A percentile compares a stretch with the other conserved stretches of the same genome.
phyloP scores from a whole-genome alignment of 768 basidiomycete genomes.

The Kwoniella europaea region DNA sequence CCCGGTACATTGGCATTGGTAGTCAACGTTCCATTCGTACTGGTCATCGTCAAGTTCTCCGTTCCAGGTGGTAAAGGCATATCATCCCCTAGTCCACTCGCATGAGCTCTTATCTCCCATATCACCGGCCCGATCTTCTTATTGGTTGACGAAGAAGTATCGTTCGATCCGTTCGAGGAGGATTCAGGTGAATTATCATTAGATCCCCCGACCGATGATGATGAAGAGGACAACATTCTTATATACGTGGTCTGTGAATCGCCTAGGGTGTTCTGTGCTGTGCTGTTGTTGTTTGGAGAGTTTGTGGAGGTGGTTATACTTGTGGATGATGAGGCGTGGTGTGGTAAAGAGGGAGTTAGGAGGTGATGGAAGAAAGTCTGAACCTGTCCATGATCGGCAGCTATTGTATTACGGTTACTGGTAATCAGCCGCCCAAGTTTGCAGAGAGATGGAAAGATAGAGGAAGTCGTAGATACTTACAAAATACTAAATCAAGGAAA shows the following conservation, averaged over 20 bases:
- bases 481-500: conserved; percentile 52
- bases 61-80: conserved; percentile 10
- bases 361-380: conserved; percentile 34
- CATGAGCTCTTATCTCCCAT: conserved; percentile 50
- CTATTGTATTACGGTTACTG: conserved; percentile 6
- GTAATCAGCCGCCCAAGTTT: too few relatives aligned
- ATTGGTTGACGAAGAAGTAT: conserved; percentile 3
- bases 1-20: conserved; percentile 7
- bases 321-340: conserved; percentile 29
- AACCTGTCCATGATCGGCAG: conserved; percentile 38
- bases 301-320: neutral
- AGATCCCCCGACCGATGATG: neutral
- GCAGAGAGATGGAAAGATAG: too few relatives aligned
- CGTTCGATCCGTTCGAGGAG: conserved; percentile 8
- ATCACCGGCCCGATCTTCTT: conserved; percentile 31
- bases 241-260: conserved; percentile 38
- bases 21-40: conserved; percentile 18
- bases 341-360: conserved; percentile 15
- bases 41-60: conserved; percentile 14
- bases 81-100: conserved; percentile 36
- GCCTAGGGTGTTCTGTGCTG: conserved; percentile 7
- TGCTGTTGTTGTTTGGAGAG: neutral
- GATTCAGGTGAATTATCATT: conserved; percentile 17
- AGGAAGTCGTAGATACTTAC: conserved; percentile 28
- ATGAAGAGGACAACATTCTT: conserved; percentile 24